Percentiles rank a stretch among this genome's conserved stretches.
These are phyloP conservation scores for Ogataea nitratoaversa DNA, from an alignment of 805 yeast genomes.

Conservation along the genomic window DNA sequence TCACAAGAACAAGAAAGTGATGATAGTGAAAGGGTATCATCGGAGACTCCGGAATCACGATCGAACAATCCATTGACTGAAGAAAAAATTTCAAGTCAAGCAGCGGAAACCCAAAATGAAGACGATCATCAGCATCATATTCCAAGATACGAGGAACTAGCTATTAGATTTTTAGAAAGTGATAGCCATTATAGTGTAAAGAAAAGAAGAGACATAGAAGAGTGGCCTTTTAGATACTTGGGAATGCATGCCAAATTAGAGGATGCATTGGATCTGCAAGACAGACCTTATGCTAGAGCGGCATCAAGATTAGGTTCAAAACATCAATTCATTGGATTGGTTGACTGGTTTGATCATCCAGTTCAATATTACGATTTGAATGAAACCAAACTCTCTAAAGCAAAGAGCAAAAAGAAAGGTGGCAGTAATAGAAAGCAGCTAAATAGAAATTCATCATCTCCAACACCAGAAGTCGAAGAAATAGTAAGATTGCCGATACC, in stretches of 20 bases:
- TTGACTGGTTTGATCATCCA: conserved; percentile 60
- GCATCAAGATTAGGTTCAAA: conserved; percentile 71
- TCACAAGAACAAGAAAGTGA: neutral
- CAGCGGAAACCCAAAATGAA: neutral
- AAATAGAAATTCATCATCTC: conserved; percentile 21
- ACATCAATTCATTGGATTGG: conserved; percentile 65
- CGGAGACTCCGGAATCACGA: neutral
- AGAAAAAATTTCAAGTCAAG: neutral
- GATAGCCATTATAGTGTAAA: conserved; percentile 40
- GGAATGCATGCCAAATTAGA: conserved; percentile 73
- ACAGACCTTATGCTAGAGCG: conserved; percentile 77
- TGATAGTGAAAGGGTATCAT: neutral
- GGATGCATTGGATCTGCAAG: conserved; percentile 74
- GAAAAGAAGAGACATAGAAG: conserved; percentile 54
- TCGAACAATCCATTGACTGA: neutral
- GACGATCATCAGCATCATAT: conserved; percentile 14
- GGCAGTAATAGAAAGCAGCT: conserved; percentile 18
- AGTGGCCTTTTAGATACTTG: conserved; percentile 77
- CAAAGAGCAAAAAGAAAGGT: conserved; percentile 15
- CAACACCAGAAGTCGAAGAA: conserved; percentile 19
- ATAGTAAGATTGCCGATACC: conserved; percentile 36
- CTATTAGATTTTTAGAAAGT: conserved; percentile 45
- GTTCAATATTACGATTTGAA: conserved; percentile 59
- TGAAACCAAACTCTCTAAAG: conserved; percentile 15
- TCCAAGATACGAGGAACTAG: conserved; percentile 56